phyloP scores from a whole-genome alignment of 192 early-diverging fungal species.

The Coemansia sp. region DNA sequence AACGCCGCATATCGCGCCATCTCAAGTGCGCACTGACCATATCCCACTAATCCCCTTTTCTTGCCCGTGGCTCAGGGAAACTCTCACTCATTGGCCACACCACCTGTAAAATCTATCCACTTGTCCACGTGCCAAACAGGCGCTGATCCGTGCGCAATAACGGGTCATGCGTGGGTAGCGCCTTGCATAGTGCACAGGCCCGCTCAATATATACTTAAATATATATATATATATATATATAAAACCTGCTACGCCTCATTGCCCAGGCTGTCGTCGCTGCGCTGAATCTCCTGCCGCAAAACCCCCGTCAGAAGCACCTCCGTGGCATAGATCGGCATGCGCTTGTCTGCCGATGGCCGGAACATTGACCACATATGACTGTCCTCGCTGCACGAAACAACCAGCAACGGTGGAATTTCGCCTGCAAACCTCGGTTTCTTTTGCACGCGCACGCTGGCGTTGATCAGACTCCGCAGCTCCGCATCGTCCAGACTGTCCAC shows the following conservation, averaged over 20 bases:
- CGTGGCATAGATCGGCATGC: conserved; percentile 28
- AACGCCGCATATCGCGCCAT: background rate
- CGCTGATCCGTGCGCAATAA: conserved; percentile 2
- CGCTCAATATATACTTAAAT: background rate
- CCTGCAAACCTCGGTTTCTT: conserved; percentile 6
- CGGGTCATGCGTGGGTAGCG: background rate
- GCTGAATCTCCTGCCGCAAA: conserved; percentile 36
- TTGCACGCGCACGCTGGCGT: conserved; percentile 16
- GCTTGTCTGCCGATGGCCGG: conserved; percentile 1
- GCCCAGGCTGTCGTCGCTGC: conserved; percentile 3
- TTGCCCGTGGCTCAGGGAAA: background rate
- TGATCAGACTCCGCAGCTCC: conserved; percentile 28
- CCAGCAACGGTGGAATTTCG: conserved; percentile 36
- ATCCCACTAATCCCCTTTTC: background rate
- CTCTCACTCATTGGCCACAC: background rate
- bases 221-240: background rate
- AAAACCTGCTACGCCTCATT: background rate
- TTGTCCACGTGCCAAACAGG: background rate
- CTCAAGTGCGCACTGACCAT: background rate
- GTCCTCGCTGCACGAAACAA: conserved; percentile 43
- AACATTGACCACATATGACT: conserved; percentile 37
- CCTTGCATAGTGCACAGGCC: background rate
- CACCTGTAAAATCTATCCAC: background rate
- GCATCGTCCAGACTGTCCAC: conserved; percentile 24
- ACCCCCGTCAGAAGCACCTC: conserved; percentile 42